Conservation (phyloP, 106 monocot species). For the Gastrodia elata region DNA sequence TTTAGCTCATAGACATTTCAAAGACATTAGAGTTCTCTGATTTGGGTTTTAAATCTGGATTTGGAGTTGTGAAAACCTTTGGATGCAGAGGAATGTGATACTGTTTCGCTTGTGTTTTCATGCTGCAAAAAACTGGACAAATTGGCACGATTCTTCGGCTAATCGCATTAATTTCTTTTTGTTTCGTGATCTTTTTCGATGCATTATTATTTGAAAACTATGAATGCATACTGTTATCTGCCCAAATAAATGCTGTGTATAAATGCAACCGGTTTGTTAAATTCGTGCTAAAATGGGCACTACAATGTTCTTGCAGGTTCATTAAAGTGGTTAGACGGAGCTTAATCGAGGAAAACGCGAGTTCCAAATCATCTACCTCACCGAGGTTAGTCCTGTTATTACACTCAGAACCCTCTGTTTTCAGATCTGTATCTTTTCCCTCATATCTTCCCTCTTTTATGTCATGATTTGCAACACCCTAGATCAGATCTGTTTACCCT, state of each 20-base stretch:
- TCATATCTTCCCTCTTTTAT: background rate
- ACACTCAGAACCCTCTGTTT: background rate
- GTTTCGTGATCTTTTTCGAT: background rate
- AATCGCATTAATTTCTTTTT: background rate
- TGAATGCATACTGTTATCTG: background rate
- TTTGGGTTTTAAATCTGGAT: background rate
- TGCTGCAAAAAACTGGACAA: background rate
- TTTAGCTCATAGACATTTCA: too few species aligned
- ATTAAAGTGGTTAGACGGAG: background rate
- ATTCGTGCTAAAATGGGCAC: background rate
- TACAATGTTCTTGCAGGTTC: background rate
- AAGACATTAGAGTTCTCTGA: too few species aligned
- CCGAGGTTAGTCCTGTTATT: background rate
- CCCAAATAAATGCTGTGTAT: background rate
- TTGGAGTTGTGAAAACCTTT: background rate
- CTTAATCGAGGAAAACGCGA: background rate
- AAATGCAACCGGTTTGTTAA: background rate
- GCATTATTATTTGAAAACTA: background rate
- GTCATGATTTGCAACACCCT: background rate
- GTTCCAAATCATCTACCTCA: background rate
- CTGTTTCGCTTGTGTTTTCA: background rate
- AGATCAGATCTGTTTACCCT: background rate
- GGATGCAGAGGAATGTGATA: background rate
- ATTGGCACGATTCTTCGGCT: background rate
- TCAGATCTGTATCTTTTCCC: background rate